A percentile compares a stretch with the other conserved stretches of the same genome.
These are phyloP conservation scores for Trichosanthes truncata DNA, from an alignment of 306 rosid genomes.

Conservation along the genomic window DNA sequence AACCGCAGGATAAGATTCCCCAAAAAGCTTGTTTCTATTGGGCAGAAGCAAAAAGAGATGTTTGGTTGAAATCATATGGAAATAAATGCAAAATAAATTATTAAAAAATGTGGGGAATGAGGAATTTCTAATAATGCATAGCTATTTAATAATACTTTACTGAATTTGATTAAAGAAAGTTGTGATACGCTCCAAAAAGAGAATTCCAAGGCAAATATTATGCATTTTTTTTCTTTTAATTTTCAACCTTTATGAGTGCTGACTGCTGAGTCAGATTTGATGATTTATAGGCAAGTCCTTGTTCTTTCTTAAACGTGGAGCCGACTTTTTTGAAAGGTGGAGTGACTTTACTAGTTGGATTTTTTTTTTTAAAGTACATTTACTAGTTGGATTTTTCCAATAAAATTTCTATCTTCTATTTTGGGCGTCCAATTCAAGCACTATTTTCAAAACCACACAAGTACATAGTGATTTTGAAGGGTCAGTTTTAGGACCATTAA, in stretches of 20 bases:
- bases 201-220: background rate
- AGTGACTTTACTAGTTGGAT: background rate
- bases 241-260: too few relatives aligned
- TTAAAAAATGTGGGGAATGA: background rate
- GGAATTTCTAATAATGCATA: background rate
- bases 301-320: background rate
- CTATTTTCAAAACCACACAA: background rate
- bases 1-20: background rate
- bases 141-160: background rate
- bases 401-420: background rate
- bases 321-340: too few relatives aligned
- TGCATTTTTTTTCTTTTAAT: background rate
- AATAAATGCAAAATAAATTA: background rate
- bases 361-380: too few relatives aligned
- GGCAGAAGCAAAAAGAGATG: background rate
- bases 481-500: background rate
- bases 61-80: background rate
- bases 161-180: background rate
- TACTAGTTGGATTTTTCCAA: too few relatives aligned
- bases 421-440: background rate
- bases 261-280: background rate
- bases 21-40: background rate
- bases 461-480: background rate
- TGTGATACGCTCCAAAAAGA: background rate
- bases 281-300: background rate